phyloP scores from a whole-genome alignment of 495 filamentous ascomycete genomes.

The Aspergillus sclerotioniger region DNA sequence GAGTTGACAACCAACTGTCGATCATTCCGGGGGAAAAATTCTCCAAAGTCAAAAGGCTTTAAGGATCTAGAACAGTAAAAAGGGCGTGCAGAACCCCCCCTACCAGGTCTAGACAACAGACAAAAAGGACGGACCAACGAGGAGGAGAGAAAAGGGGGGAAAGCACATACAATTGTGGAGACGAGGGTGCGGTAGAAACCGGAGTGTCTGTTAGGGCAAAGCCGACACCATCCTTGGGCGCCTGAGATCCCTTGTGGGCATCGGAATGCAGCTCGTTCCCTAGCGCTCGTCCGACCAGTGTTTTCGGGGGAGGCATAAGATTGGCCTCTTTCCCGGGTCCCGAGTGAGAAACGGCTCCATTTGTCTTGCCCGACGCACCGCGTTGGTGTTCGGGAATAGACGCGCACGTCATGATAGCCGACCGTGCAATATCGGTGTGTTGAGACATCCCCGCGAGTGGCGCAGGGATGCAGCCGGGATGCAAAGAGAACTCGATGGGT shows the following conservation, averaged over 20 bases:
- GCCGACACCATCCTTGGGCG: slow-evolving; percentile 53
- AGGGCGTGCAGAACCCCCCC: neutral
- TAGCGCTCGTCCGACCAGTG: slow-evolving; percentile 47
- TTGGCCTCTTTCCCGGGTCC: slow-evolving; percentile 33
- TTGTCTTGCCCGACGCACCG: slow-evolving; percentile 11
- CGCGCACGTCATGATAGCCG: slow-evolving; percentile 55
- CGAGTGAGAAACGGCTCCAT: slow-evolving; percentile 25
- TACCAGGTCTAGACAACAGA: slow-evolving; percentile 2
- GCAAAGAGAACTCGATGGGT: slow-evolving; percentile 5
- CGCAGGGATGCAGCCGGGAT: slow-evolving; percentile 19
- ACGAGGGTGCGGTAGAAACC: slow-evolving; percentile 63
- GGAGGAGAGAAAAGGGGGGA: slow-evolving; percentile 13
- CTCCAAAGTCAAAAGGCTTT: neutral
- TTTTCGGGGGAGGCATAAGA: slow-evolving; percentile 43
- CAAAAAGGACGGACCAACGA: slow-evolving; percentile 19
- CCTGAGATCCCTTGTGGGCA: slow-evolving; percentile 42
- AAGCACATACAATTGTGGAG: slow-evolving; percentile 64
- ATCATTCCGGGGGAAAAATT: neutral
- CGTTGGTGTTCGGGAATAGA: slow-evolving; percentile 30
- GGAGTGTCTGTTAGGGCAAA: slow-evolving; percentile 66
- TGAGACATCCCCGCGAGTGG: slow-evolving; percentile 25
- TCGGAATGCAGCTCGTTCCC: slow-evolving; percentile 49
- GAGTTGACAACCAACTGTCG: slow-evolving; percentile 6
- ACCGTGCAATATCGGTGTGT: slow-evolving; percentile 51
- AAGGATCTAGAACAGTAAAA: slow-evolving; percentile 12